These are phyloP conservation scores for Apocynum venetum DNA, from an alignment of 257 asterid genomes.

Conservation along the genomic window DNA sequence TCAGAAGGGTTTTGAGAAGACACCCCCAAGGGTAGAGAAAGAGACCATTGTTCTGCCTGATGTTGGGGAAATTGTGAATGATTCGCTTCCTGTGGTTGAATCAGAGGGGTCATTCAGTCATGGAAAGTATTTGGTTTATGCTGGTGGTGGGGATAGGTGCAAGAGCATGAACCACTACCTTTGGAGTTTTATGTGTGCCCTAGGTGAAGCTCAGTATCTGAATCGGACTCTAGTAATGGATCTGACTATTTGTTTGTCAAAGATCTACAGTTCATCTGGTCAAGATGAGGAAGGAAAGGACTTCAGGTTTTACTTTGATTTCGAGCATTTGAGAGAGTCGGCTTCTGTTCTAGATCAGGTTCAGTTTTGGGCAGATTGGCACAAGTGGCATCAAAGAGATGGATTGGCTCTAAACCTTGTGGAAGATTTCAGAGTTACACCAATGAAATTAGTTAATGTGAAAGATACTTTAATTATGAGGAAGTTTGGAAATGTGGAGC, in stretches of 20 bases:
- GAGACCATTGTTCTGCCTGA: conserved; percentile 53
- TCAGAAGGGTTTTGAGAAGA: conserved; percentile 56
- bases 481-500: conserved; percentile 68
- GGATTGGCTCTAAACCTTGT: conserved; percentile 60
- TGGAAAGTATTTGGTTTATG: conserved; percentile 68
- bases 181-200: conserved; percentile 80
- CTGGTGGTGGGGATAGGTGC: conserved; percentile 86
- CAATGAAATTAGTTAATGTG: conserved; percentile 52
- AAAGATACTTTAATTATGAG: conserved; percentile 63
- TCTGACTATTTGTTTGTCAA: conserved; percentile 61
- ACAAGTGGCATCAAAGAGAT: conserved; percentile 48
- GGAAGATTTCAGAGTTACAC: conserved; percentile 57
- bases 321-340: conserved; percentile 70
- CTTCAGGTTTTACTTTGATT: conserved; percentile 76
- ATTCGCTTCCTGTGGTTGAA: conserved; percentile 47
- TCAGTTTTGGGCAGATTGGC: conserved; percentile 70
- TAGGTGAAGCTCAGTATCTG: conserved; percentile 90
- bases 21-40: conserved; percentile 29
- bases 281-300: conserved; percentile 83
- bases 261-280: conserved; percentile 57
- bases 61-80: conserved; percentile 53
- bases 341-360: conserved; percentile 61
- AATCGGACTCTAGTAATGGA: conserved; percentile 89
- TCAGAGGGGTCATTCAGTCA: conserved; percentile 52
- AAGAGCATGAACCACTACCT: conserved; percentile 72